A percentile compares a stretch with the other conserved stretches of the same genome.
Evolutionary conservation across 441 rosid genomes (phyloP).

Genomic region (Gossypium schwendimanii): DNA sequence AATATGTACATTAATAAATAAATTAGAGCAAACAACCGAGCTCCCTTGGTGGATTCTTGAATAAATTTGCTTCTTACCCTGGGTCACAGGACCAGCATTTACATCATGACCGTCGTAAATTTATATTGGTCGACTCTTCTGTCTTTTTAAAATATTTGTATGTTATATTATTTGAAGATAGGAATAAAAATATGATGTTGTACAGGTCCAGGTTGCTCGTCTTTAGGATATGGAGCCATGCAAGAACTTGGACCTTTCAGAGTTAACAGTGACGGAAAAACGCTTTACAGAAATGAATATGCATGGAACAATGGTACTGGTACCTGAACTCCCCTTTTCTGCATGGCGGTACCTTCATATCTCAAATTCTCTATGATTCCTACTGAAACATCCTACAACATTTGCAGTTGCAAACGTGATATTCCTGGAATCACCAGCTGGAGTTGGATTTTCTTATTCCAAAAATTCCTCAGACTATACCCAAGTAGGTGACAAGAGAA

Average conservation of each 20-base stretch:
- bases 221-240: slow-evolving; percentile 36
- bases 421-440: slow-evolving; percentile 36
- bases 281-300: slow-evolving; percentile 24
- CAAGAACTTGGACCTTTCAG: slow-evolving; percentile 38
- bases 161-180: background rate
- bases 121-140: background rate
- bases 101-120: background rate
- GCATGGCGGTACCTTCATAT: background rate
- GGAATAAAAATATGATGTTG: background rate
- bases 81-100: background rate
- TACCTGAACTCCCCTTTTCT: background rate
- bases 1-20: background rate
- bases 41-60: background rate
- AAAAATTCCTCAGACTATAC: slow-evolving; percentile 24
- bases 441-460: slow-evolving; percentile 36
- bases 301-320: slow-evolving; percentile 41
- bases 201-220: slow-evolving; percentile 38
- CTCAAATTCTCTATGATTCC: background rate
- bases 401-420: slow-evolving; percentile 26
- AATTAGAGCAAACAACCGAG: background rate
- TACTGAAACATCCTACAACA: background rate
- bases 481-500: slow-evolving; percentile 17
- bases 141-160: background rate
- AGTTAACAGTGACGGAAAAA: slow-evolving; percentile 19
- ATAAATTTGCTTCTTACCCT: background rate